Base-by-base conservation (phyloP, 805 yeast genomes). In the Saccharomycopsis fodiens region DNA sequence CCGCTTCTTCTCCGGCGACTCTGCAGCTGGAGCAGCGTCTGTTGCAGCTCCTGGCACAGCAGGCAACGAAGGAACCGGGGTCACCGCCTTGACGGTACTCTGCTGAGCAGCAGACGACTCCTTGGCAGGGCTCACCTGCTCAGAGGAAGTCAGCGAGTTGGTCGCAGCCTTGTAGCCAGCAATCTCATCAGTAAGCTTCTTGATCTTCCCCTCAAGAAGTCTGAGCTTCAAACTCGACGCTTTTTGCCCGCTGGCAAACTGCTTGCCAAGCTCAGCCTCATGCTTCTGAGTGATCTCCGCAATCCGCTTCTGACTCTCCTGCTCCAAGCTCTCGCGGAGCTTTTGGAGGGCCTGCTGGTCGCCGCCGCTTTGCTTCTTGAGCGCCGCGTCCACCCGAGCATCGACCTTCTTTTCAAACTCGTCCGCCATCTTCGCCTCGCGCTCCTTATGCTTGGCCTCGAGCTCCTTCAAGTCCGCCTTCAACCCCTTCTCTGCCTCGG, bases 231-330 rank as follows among this genome's bases (percentile, higher is more conserved):
- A 30, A 16, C 30, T 34, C 3, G 48, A 31, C 3, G 47, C 41
- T 25, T 46, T 42, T 25, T 43, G 45, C 6, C 53, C 53, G 13
- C 31, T 22, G 3, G 40, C 46, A 31, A 50, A 50, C 22, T 46
- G 41, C 8, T 37, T 46, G 15, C 39, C 34, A 40, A 46, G 39
- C 22, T 43, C 53, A 13, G 12, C 20, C 30, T 50, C 39, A n/a
- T 42, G 46, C 19, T 21, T 34, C 17, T 49, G 17, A 4, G 5
- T 42, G 23, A 45, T 17, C 4, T 31, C 41, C 13, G 21, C 35
- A 7, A 44, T 41, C n/a, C 45, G 44, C 16, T 32, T 22, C 30
- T 41, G 25, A n/a, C 38, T 31, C 23, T 44, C 23, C 8, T 30
- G 30, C 15, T 43, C 51, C 43, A 47, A 30, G 16, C 27, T 34